A percentile compares a stretch with the other conserved stretches of the same genome.
phyloP scores from a whole-genome alignment of 2,329 filamentous ascomycete genomes.

The Verticillium nubilum region DNA sequence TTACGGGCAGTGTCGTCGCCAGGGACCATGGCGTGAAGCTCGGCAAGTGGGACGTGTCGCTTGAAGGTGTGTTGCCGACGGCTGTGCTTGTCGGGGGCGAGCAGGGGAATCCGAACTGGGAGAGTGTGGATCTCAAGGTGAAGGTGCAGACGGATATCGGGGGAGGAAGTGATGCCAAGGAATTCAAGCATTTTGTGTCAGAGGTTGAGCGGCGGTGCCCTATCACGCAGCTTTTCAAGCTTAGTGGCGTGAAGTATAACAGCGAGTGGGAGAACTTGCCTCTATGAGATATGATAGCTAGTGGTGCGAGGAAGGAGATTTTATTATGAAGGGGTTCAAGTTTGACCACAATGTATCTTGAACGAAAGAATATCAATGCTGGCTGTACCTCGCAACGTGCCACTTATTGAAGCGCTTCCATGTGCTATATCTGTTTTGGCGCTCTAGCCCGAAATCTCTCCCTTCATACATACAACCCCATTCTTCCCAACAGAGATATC shows the following conservation, averaged over 20 bases:
- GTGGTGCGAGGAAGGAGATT: background rate
- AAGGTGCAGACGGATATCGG: constrained; percentile 19
- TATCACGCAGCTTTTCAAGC: constrained; percentile 20
- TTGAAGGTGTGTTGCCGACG: constrained; percentile 17
- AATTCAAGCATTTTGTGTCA: constrained; percentile 15
- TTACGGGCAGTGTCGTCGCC: constrained; percentile 21
- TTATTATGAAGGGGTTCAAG: background rate
- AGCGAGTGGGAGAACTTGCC: constrained; percentile 21
- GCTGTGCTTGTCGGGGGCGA: constrained; percentile 17
- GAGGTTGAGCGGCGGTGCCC: constrained; percentile 22
- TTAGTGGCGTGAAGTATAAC: constrained; percentile 17
- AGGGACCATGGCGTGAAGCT: constrained; percentile 18
- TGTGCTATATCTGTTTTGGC: too few species aligned
- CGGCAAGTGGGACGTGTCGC: constrained; percentile 18
- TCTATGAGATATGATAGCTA: background rate
- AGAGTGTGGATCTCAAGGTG: constrained; percentile 14
- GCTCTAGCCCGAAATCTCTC: constrained; percentile 11
- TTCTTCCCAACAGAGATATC: constrained; percentile 42
- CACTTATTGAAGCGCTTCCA: too few species aligned
- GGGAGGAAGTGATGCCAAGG: constrained; percentile 7
- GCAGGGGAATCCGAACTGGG: constrained; percentile 23
- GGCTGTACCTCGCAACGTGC: too few species aligned
- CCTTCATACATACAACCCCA: constrained; percentile 29
- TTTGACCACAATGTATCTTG: background rate
- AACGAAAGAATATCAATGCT: too few species aligned